phyloP scores from a whole-genome alignment of 805 yeast genomes.

The Metschnikowia gelsemii region DNA sequence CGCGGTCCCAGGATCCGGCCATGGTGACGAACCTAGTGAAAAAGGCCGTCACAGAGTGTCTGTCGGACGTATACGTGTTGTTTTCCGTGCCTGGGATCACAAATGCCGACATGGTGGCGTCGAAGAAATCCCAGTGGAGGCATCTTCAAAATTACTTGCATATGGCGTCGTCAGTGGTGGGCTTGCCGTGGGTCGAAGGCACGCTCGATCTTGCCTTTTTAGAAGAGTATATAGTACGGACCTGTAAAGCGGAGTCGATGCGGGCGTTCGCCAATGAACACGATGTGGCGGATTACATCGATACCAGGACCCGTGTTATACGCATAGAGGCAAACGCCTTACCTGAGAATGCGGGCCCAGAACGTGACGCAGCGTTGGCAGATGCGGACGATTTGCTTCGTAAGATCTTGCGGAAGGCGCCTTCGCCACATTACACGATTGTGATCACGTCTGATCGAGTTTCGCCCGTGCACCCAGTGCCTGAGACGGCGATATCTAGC shows the following conservation, averaged over 20 bases:
- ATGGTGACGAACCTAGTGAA: constrained; percentile 36
- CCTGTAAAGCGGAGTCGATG: constrained; percentile 53
- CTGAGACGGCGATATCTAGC: constrained; percentile 29
- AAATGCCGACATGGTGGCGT: constrained; percentile 28
- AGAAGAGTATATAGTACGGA: constrained; percentile 41
- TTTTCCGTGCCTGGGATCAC: constrained; percentile 41
- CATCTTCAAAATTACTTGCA: constrained; percentile 51
- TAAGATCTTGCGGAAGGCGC: constrained; percentile 60
- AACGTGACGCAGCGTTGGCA: constrained; percentile 30
- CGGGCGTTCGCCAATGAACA: constrained; percentile 41
- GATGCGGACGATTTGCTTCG: constrained; percentile 50
- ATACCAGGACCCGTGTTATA: constrained; percentile 61
- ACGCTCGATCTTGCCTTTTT: constrained; percentile 44
- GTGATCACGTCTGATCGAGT: constrained; percentile 46
- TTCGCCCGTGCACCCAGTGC: constrained; percentile 31
- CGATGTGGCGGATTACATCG: constrained; percentile 57
- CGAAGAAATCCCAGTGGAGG: constrained; percentile 42
- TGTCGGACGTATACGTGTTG: constrained; percentile 39
- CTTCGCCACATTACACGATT: constrained; percentile 69
- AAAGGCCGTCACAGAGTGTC: constrained; percentile 37
- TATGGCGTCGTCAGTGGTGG: constrained; percentile 59
- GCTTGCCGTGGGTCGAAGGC: constrained; percentile 52
- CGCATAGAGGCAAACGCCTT: constrained; percentile 56
- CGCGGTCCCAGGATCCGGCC: constrained; percentile 23
- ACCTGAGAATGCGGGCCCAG: constrained; percentile 22